Conservation (phyloP, 176 grass and related monocot genomes). For the Saccharum spontaneum region DNA sequence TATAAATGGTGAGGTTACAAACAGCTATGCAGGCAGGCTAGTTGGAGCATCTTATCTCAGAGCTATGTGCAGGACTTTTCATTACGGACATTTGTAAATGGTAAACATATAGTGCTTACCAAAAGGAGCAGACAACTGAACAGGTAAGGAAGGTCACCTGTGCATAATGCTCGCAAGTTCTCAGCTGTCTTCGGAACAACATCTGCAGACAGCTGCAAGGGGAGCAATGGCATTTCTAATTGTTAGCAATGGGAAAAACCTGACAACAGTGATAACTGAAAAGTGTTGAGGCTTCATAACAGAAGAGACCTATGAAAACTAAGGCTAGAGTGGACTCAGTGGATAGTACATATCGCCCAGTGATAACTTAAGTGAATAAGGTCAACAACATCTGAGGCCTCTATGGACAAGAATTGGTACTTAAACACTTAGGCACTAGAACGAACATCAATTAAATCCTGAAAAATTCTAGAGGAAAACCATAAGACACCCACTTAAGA, state of each 20-base stretch:
- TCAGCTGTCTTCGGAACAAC: slow-evolving; percentile 54
- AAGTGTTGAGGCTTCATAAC: not conserved
- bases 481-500: not conserved
- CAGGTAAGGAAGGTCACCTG: not conserved
- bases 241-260: not conserved
- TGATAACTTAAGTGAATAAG: not conserved
- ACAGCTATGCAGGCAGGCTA: not conserved
- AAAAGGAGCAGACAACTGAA: slow-evolving; percentile 11
- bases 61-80: not conserved
- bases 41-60: not conserved
- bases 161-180: slow-evolving; percentile 61
- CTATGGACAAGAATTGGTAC: not conserved
- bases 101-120: no score
- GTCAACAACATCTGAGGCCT: not conserved
- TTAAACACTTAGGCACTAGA: not conserved
- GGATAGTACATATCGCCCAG: not conserved
- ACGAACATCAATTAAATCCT: not conserved
- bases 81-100: no score
- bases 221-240: slow-evolving; percentile 13
- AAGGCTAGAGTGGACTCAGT: not conserved
- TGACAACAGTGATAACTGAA: not conserved
- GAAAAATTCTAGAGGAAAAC: not conserved
- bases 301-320: not conserved
- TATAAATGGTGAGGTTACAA: no score
- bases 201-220: slow-evolving; percentile 48